Conservation (phyloP, 1,139 yeast species). For the Blastobotrys aristatus region DNA sequence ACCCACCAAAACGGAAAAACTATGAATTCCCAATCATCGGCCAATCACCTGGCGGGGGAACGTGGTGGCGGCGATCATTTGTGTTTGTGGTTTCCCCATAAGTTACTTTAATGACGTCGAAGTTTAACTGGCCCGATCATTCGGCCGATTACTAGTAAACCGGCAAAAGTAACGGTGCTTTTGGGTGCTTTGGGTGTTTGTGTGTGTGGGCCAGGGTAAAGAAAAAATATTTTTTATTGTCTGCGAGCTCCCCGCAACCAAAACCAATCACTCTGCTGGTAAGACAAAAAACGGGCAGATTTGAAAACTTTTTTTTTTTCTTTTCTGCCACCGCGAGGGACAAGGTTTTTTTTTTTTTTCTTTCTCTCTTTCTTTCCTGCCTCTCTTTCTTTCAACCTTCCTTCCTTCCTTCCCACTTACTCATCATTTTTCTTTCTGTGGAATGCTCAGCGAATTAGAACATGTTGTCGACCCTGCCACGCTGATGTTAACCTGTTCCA, state of each 20-base stretch:
- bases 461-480: slow-evolving; percentile 6
- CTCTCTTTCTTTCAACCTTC: background rate
- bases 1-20: background rate
- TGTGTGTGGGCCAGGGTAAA: too few species aligned
- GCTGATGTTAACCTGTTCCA: slow-evolving; percentile 1
- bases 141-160: too few species aligned
- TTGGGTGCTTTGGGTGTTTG: too few species aligned
- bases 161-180: too few species aligned
- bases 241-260: background rate
- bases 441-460: background rate
- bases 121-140: too few species aligned
- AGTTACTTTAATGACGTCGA: too few species aligned
- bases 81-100: background rate
- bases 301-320: background rate
- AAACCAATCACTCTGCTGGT: too few species aligned
- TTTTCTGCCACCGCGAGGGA: background rate
- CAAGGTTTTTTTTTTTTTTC: background rate
- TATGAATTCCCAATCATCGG: background rate
- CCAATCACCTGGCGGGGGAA: too few species aligned
- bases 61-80: too few species aligned
- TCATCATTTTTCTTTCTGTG: background rate
- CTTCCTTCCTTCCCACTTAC: background rate
- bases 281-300: background rate
- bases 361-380: background rate
- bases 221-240: too few species aligned